phyloP scores from a whole-genome alignment of 2,329 filamentous ascomycete species.

The Simplicillium sp. region DNA sequence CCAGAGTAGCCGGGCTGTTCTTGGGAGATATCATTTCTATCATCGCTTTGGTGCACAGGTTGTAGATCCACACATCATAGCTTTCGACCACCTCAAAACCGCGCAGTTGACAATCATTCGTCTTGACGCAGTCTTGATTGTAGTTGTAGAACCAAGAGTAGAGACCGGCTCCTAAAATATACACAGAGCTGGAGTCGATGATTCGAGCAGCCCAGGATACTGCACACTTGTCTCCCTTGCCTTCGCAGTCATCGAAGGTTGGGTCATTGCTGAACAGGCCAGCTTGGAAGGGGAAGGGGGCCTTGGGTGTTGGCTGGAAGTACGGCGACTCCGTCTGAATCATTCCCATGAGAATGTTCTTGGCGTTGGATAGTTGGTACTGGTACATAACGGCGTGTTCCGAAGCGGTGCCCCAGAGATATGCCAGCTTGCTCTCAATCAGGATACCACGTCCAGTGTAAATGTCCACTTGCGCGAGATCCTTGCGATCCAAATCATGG shows the following conservation, averaged over 20 bases:
- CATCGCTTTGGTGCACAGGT: slow-evolving; percentile 9
- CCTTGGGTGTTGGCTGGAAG: slow-evolving; percentile 41
- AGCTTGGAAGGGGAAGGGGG: slow-evolving; percentile 31
- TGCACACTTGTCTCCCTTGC: slow-evolving; percentile 7
- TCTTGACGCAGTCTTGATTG: slow-evolving; percentile 14
- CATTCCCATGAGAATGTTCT: slow-evolving; percentile 38
- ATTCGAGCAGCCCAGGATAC: slow-evolving; percentile 16
- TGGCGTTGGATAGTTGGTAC: slow-evolving; percentile 38
- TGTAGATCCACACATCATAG: slow-evolving; percentile 14
- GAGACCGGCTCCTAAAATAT: slow-evolving; percentile 16
- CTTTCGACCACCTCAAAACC: slow-evolving; percentile 10
- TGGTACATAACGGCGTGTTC: slow-evolving; percentile 43
- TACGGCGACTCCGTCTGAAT: slow-evolving; percentile 50
- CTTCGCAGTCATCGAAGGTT: slow-evolving; percentile 6
- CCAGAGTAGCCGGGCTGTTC: neutral
- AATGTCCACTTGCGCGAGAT: slow-evolving; percentile 23
- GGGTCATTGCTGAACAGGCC: slow-evolving; percentile 1
- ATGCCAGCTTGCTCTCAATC: slow-evolving; percentile 20
- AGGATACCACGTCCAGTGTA: slow-evolving; percentile 26
- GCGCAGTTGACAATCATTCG: slow-evolving; percentile 13
- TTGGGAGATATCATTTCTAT: slow-evolving; percentile 1
- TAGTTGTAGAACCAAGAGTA: slow-evolving; percentile 18
- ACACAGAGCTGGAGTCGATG: slow-evolving; percentile 10
- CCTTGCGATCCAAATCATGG: slow-evolving; percentile 51
- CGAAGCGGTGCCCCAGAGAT: slow-evolving; percentile 39